A percentile compares a stretch with the other conserved stretches of the same genome.
Conservation (phyloP, 169 alveolate species). For the Babesia ovis region DNA sequence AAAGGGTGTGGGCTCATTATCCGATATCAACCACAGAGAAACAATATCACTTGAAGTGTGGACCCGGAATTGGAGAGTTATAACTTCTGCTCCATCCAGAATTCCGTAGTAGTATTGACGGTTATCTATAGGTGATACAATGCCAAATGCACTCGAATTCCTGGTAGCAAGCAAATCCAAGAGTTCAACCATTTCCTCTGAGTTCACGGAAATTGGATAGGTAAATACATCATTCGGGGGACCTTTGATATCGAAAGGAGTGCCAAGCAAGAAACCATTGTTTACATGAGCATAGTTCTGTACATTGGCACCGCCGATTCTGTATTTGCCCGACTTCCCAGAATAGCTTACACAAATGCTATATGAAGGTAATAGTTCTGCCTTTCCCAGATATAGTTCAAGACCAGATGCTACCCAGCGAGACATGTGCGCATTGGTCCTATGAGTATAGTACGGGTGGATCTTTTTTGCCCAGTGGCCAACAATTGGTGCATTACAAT, state of each 20-base stretch:
- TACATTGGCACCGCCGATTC: constrained; percentile 27
- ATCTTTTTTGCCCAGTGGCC: constrained; percentile 42
- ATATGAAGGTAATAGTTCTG: not conserved
- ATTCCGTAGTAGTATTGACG: constrained; percentile 5
- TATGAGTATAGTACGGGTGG: constrained; percentile 13
- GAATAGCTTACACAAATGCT: constrained; percentile 27
- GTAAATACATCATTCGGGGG: constrained; percentile 20
- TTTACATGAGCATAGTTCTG: constrained; percentile 11
- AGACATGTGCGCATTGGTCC: not conserved
- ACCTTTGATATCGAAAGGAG: not conserved
- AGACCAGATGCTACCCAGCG: constrained; percentile 16
- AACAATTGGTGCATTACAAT: constrained; percentile 5
- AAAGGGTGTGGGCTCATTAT: constrained; percentile 30
- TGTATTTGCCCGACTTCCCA: not conserved
- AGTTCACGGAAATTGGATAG: not conserved
- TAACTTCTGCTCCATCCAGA: not conserved
- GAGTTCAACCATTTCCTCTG: not conserved
- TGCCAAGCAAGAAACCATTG: not conserved
- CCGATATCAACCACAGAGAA: constrained; percentile 27
- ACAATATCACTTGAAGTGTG: not conserved
- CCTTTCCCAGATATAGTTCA: not conserved
- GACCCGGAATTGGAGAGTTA: constrained; percentile 26
- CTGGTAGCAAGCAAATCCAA: not conserved
- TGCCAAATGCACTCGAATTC: not conserved
- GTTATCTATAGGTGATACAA: not conserved